phyloP scores from a whole-genome alignment of 164 flowering plant genomes.

The Piper longum region DNA sequence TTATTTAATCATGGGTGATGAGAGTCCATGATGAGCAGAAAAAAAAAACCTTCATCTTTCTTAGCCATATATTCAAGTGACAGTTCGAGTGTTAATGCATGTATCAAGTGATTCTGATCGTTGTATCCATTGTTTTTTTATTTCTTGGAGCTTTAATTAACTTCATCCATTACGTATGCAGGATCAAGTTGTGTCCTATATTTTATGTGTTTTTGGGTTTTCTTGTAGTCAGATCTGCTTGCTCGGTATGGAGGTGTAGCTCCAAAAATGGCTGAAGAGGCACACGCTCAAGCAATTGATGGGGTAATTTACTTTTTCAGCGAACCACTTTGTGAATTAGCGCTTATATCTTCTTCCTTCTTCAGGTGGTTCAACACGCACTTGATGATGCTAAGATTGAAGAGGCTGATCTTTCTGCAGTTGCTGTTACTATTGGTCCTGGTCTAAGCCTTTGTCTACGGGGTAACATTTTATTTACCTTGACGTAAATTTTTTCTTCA shows the following conservation, averaged over 20 bases:
- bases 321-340: background rate
- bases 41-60: too few relatives aligned
- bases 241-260: constrained; percentile 86
- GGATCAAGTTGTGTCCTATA: too few relatives aligned
- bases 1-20: too few relatives aligned
- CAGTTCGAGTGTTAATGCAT: too few relatives aligned
- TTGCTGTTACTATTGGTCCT: constrained; percentile 98
- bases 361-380: constrained; percentile 75
- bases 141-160: too few relatives aligned
- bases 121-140: too few relatives aligned
- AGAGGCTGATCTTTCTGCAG: constrained; percentile 66
- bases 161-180: too few relatives aligned
- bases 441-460: constrained; percentile 93
- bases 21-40: too few relatives aligned
- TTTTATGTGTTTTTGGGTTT: too few relatives aligned
- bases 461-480: constrained; percentile 20
- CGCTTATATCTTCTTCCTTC: background rate
- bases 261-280: constrained; percentile 96
- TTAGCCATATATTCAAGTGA: too few relatives aligned
- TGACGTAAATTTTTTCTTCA: too few relatives aligned
- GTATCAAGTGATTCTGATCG: too few relatives aligned
- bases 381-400: constrained; percentile 61
- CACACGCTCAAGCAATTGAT: constrained; percentile 71
- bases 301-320: constrained; percentile 27
- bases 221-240: constrained; percentile 66